phyloP scores from a whole-genome alignment of 345 rosid genomes.

The Boechera stricta region DNA sequence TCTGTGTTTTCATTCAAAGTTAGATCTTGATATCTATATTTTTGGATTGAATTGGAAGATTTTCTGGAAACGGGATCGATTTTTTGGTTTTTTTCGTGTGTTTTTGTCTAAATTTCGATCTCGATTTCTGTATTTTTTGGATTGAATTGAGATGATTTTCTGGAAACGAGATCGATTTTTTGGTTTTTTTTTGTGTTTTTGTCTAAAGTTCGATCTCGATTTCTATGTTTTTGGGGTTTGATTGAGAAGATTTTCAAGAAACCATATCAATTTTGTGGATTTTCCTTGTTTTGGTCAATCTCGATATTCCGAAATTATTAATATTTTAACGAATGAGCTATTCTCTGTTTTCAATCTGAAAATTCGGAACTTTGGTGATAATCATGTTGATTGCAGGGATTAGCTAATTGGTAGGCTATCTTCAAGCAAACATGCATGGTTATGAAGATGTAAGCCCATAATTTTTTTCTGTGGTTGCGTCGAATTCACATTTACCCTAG shows the following conservation, averaged over 20 bases:
- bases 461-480: neutral
- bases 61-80: neutral
- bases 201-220: neutral
- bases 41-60: neutral
- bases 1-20: neutral
- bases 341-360: neutral
- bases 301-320: neutral
- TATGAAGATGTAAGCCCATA: conserved; percentile 44
- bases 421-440: conserved; percentile 33
- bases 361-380: neutral
- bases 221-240: neutral
- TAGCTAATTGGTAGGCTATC: conserved; percentile 21
- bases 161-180: neutral
- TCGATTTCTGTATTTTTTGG: neutral
- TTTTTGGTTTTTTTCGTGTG: neutral
- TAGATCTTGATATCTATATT: neutral
- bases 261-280: neutral
- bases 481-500: neutral
- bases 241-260: neutral
- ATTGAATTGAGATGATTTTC: neutral
- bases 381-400: conserved; percentile 17
- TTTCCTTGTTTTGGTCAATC: neutral
- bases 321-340: neutral
- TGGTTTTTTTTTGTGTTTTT: neutral
- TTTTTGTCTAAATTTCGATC: neutral